Evolutionary conservation across 1,139 yeast genomes (phyloP), one percentile per base, ranked within the genome.

Genomic region (Blastobotrys indianensis): DNA sequence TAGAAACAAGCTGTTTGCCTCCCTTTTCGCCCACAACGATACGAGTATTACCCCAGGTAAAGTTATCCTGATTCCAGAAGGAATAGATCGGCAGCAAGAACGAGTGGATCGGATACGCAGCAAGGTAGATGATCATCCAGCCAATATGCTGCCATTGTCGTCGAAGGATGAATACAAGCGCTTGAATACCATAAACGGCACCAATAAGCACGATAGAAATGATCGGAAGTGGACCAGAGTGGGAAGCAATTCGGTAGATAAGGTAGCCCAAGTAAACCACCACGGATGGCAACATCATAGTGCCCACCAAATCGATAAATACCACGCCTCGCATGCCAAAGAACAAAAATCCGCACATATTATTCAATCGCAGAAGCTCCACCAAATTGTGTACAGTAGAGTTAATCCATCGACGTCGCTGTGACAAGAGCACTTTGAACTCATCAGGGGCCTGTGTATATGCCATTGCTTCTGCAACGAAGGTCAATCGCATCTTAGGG

Each of bases 331-430:
- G 58, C 73, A 68, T 68, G 41, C 69, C 62, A 50, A 68, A 62
- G 48, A 64, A 65, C 52, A 70, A 66, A 57, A 69, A 68, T 1
- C 73, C 73, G 51, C 73, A 68, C 59, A 68, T 62, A 45, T 66
- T 67, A 35, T 61, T 54, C 56, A 68, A 53, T 17, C 69, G 64
- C 40, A 64, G 57, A 32, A 69, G 60, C 52, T 69, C 73, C 10
- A 65, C 61, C 55, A 69, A 54, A 50, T 69, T 69, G 47, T 69
- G 73, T 8, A 69, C 69, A 0, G 73, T 69, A 2, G 73, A 68
- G 55, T 69, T 69, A 51, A 69, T 69, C 74, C 74, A 69, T 42
- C 74, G 63, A 34, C 74, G 66, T 39, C 74, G 62, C 55, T 70
- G 74, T 4, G 73, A 69, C 23, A 70, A 52, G 46, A 69, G 55